Conservation (phyloP, 1,284 basidiomycete genomes). For the Cryptococcus hybrid region DNA sequence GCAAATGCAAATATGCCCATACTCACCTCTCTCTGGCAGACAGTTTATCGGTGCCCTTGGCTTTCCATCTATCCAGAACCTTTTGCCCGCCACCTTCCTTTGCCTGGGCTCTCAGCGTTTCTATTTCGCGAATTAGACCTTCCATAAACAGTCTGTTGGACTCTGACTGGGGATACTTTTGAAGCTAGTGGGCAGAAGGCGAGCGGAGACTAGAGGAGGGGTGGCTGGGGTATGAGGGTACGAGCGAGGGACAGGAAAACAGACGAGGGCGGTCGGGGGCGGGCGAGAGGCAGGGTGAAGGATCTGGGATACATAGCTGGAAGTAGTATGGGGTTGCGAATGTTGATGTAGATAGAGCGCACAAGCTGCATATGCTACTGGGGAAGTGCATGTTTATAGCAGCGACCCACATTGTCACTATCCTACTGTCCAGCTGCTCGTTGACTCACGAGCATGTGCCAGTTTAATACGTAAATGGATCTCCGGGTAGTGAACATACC, state of each 20-base stretch:
- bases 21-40: slow-evolving; percentile 79
- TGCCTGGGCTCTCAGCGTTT: slow-evolving; percentile 53
- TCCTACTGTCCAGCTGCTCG: too few relatives aligned
- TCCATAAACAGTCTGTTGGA: slow-evolving; percentile 30
- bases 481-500: too few relatives aligned
- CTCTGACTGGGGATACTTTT: slow-evolving; percentile 28
- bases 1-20: slow-evolving; percentile 40
- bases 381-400: too few relatives aligned
- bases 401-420: too few relatives aligned
- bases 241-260: slow-evolving; percentile 9
- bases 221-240: slow-evolving; percentile 41
- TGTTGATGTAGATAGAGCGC: too few relatives aligned
- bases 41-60: slow-evolving; percentile 76
- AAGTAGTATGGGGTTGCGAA: too few relatives aligned
- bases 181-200: slow-evolving; percentile 33
- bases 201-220: slow-evolving; percentile 28
- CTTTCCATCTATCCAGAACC: slow-evolving; percentile 64
- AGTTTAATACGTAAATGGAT: too few relatives aligned
- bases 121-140: slow-evolving; percentile 17
- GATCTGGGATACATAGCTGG: neutral
- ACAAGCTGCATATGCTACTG: too few relatives aligned
- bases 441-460: too few relatives aligned
- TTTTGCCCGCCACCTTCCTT: slow-evolving; percentile 56
- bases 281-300: neutral
- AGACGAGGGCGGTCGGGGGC: neutral